These are phyloP conservation scores for Glonium stellatum DNA, from an alignment of 495 filamentous ascomycete genomes.

Conservation along the genomic window DNA sequence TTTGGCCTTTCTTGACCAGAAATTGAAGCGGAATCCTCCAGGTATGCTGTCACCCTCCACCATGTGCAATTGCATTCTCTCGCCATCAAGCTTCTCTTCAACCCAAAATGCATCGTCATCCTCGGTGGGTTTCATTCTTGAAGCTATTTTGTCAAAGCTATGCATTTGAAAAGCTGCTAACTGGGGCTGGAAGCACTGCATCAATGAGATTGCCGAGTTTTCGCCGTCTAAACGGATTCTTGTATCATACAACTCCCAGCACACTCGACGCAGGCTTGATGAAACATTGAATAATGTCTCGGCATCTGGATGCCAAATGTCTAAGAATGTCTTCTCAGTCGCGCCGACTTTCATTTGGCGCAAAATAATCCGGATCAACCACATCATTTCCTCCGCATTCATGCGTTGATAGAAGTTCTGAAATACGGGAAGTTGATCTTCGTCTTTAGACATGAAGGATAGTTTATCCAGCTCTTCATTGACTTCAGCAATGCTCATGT, in stretches of 20 bases:
- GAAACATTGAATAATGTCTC: conserved; percentile 87
- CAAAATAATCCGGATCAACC: conserved; percentile 90
- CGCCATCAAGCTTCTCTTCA: conserved; percentile 95
- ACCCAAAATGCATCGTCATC: conserved; percentile 83
- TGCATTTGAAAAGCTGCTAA: conserved; percentile 92
- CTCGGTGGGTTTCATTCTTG: conserved; percentile 59
- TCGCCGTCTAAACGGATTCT: conserved; percentile 66
- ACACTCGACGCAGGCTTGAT: conserved; percentile 81
- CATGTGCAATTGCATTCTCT: conserved; percentile 97
- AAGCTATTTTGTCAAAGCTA: conserved; percentile 77
- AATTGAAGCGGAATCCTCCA: conserved; percentile 70
- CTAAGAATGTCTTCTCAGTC: conserved; percentile 84
- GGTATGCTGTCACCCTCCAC: conserved; percentile 55
- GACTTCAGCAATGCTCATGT: conserved; percentile 80
- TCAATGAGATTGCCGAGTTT: conserved; percentile 67
- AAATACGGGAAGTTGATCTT: conserved; percentile 71
- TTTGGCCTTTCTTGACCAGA: conserved; percentile 96
- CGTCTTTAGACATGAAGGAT: conserved; percentile 67
- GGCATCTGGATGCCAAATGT: conserved; percentile 90
- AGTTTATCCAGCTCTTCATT: conserved; percentile 81
- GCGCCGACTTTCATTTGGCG: conserved; percentile 98
- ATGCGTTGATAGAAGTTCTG: conserved; percentile 78
- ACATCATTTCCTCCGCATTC: conserved; percentile 89
- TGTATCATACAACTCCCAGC: conserved; percentile 86
- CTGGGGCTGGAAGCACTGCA: conserved; percentile 97